Conservation (phyloP, 805 yeast species). For the Candida montana region DNA sequence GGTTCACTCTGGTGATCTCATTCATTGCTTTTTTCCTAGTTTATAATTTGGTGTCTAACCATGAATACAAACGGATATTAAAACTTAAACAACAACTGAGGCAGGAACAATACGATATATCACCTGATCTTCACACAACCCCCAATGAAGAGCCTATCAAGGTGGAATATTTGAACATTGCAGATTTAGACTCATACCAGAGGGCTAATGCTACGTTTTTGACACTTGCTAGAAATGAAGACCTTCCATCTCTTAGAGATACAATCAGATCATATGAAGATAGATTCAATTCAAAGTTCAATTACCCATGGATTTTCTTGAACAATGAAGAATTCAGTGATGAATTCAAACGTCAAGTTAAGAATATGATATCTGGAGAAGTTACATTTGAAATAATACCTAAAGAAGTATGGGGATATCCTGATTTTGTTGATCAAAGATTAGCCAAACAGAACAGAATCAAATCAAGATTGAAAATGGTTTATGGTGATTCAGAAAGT, state of each 20-base stretch:
- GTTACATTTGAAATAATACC: slow-evolving; percentile 41
- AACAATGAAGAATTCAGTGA: slow-evolving; percentile 41
- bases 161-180: slow-evolving; percentile 41
- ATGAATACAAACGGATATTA: slow-evolving; percentile 15
- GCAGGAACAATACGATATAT: slow-evolving; percentile 15
- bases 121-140: slow-evolving; percentile 10
- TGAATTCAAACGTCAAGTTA: slow-evolving; percentile 31
- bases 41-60: slow-evolving; percentile 16
- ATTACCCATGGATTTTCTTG: slow-evolving; percentile 79
- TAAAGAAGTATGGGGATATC: slow-evolving; percentile 42
- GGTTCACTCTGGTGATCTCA: slow-evolving; percentile 17
- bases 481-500: slow-evolving; percentile 44
- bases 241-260: slow-evolving; percentile 42
- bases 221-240: slow-evolving; percentile 60
- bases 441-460: slow-evolving; percentile 28
- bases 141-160: slow-evolving; percentile 5
- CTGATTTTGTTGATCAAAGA: slow-evolving; percentile 34
- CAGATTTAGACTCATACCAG: slow-evolving; percentile 28
- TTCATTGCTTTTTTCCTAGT: slow-evolving; percentile 15
- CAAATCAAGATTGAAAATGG: slow-evolving; percentile 29
- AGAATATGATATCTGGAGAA: slow-evolving; percentile 34
- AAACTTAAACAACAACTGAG: slow-evolving; percentile 16
- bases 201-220: slow-evolving; percentile 61
- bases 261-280: slow-evolving; percentile 70
- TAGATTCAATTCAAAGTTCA: slow-evolving; percentile 63